Conservation (phyloP, 768 basidiomycete species). For the Tricholoma saponaceum region DNA sequence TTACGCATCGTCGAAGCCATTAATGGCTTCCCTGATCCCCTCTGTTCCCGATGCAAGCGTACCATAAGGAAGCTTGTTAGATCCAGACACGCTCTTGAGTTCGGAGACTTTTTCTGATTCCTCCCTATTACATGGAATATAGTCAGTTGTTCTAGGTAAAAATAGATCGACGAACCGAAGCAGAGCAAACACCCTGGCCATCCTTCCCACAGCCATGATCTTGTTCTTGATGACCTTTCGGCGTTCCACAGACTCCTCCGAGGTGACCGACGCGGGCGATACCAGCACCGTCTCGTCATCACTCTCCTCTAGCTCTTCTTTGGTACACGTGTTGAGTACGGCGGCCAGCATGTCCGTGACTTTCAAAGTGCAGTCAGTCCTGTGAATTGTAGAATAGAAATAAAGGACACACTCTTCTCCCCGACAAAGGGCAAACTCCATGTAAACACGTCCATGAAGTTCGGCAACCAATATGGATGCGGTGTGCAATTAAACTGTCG, state of each 20-base stretch:
- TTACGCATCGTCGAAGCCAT: constrained; percentile 92
- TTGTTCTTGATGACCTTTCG: constrained; percentile 96
- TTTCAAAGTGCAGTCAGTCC: constrained; percentile 24
- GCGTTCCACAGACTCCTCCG: constrained; percentile 60
- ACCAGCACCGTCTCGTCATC: constrained; percentile 49
- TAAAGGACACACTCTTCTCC: constrained; percentile 74
- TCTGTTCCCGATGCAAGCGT: constrained; percentile 85
- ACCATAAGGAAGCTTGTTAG: constrained; percentile 74
- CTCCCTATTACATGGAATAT: constrained; percentile 51
- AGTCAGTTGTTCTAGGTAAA: background rate
- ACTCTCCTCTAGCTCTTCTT: constrained; percentile 91
- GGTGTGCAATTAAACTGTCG: constrained; percentile 97
- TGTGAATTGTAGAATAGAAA: constrained; percentile 1
- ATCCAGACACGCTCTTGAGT: constrained; percentile 86
- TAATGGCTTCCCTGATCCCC: constrained; percentile 93
- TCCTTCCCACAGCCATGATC: constrained; percentile 94
- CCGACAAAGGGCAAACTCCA: constrained; percentile 99
- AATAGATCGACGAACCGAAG: constrained; percentile 64
- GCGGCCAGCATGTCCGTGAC: constrained; percentile 99
- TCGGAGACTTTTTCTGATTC: constrained; percentile 98
- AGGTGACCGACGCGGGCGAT: constrained; percentile 36
- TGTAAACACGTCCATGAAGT: constrained; percentile 99
- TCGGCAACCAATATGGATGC: constrained; percentile 96
- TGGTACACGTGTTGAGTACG: constrained; percentile 91
- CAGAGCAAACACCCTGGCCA: constrained; percentile 94